Evolutionary conservation across 768 basidiomycete species (phyloP).

Genomic region (Rhodosporidiobolus sp.): DNA sequence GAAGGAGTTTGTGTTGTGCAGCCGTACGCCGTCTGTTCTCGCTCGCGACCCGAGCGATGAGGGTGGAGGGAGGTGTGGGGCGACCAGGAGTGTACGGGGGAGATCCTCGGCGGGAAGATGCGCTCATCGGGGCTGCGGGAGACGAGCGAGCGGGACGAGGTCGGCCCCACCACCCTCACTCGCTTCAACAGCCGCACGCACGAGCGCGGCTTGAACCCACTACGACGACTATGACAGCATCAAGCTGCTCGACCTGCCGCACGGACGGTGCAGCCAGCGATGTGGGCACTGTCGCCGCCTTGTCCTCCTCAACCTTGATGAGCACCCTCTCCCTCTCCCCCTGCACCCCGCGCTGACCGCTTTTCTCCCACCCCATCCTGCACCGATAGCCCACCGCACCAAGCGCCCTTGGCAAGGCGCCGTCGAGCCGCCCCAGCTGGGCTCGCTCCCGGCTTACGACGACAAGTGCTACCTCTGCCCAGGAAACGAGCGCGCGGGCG

Average conservation of each 20-base stretch:
- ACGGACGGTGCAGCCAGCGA: too few species aligned
- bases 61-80: background rate
- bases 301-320: background rate
- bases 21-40: constrained; percentile 23
- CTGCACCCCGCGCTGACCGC: background rate
- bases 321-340: background rate
- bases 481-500: constrained; percentile 72
- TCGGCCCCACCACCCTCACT: background rate
- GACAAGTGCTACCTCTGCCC: constrained; percentile 78
- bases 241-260: too few species aligned
- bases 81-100: too few species aligned
- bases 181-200: too few species aligned
- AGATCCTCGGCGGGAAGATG: too few species aligned
- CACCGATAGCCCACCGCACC: constrained; percentile 68
- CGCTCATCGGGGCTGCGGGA: too few species aligned
- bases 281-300: too few species aligned
- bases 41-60: background rate
- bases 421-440: constrained; percentile 62
- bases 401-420: constrained; percentile 91
- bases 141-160: too few species aligned
- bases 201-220: too few species aligned
- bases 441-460: constrained; percentile 45
- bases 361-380: background rate
- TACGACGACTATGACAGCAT: too few species aligned
- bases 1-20: constrained; percentile 43